These are phyloP conservation scores for Fusarium euwallaceae DNA, from an alignment of 2,329 filamentous ascomycete genomes.

Conservation along the genomic window DNA sequence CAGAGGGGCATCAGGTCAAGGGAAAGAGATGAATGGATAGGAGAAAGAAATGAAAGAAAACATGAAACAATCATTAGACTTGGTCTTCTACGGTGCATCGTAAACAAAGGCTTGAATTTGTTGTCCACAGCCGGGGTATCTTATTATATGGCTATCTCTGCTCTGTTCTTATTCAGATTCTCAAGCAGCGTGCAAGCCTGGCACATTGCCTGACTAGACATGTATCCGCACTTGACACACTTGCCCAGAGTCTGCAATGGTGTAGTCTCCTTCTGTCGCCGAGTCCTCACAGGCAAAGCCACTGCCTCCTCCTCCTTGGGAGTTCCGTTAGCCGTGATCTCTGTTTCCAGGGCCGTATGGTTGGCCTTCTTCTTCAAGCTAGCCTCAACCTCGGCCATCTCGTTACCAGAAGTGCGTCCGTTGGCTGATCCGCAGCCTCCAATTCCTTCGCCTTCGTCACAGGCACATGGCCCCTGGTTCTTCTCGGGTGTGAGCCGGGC, in stretches of 20 bases:
- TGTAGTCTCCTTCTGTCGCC: conserved; percentile 45
- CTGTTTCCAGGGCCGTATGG: conserved; percentile 48
- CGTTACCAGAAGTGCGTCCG: conserved; percentile 75
- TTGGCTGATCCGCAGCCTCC: conserved; percentile 80
- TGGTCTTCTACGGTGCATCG: not conserved
- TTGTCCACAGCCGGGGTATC: conserved; percentile 16
- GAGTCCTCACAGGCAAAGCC: conserved; percentile 52
- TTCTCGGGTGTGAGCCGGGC: conserved; percentile 73
- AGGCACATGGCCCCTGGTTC: conserved; percentile 51
- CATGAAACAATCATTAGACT: conserved; percentile 6
- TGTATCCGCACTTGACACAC: conserved; percentile 91
- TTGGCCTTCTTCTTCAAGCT: conserved; percentile 39
- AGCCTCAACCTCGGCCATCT: conserved; percentile 87
- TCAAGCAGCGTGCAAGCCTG: conserved; percentile 94
- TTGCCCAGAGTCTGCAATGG: conserved; percentile 82
- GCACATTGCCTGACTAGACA: conserved; percentile 93
- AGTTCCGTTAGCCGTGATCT: conserved; percentile 47
- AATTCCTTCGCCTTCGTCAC: conserved; percentile 54
- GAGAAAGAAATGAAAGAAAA: conserved; percentile 34
- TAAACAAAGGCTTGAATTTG: not conserved
- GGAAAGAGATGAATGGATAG: conserved; percentile 9
- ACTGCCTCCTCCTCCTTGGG: conserved; percentile 48
- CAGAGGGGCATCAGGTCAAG: conserved; percentile 14
- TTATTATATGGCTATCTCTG: conserved; percentile 67
- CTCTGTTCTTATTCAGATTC: conserved; percentile 84